A percentile compares a stretch with the other conserved stretches of the same genome.
phyloP scores from a whole-genome alignment of 345 rosid genomes.

The Melaleuca quinquenervia region DNA sequence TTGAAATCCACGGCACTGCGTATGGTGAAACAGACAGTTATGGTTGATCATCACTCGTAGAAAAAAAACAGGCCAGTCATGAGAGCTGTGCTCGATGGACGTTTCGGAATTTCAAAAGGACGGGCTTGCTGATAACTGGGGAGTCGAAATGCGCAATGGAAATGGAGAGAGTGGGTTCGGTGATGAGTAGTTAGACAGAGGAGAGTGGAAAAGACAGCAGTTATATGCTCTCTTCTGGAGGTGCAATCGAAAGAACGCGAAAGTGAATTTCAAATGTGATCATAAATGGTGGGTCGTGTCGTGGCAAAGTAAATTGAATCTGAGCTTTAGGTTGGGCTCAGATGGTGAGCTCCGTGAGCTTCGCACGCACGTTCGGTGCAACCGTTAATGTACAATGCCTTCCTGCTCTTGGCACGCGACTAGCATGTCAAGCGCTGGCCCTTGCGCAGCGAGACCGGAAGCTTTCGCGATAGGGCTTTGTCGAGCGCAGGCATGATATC shows the following conservation, averaged over 20 bases:
- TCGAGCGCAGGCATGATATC: not conserved
- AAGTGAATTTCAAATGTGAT: not conserved
- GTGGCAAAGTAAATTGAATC: not conserved
- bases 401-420: no score
- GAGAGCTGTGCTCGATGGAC: conserved; percentile 3
- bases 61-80: conserved; percentile 5
- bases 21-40: not conserved
- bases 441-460: not conserved
- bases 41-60: not conserved
- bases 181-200: conserved; percentile 16
- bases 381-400: not conserved
- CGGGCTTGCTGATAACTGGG: not conserved
- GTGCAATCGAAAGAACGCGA: conserved; percentile 1
- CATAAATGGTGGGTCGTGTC: not conserved
- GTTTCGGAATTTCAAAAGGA: not conserved
- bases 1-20: not conserved
- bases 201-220: conserved; percentile 6
- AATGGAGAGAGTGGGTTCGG: conserved; percentile 8
- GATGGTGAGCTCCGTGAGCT: not conserved
- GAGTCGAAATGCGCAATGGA: not conserved
- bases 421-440: not conserved
- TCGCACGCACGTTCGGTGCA: not conserved
- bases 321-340: not conserved
- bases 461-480: not conserved
- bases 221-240: conserved; percentile 2